phyloP scores from a whole-genome alignment of 805 yeast species.

The Metschnikowia baotianmanensis region DNA sequence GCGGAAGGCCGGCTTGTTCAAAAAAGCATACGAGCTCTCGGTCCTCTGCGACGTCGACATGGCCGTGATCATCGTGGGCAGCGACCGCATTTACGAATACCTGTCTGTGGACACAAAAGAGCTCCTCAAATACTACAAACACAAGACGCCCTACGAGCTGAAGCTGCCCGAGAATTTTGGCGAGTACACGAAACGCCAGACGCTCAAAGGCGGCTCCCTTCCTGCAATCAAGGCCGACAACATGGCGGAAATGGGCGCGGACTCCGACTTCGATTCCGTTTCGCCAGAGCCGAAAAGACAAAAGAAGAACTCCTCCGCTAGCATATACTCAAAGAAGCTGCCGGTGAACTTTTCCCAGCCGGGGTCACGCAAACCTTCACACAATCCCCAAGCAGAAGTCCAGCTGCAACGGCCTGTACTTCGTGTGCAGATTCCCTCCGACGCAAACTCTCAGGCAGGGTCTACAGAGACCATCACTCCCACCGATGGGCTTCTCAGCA shows the following conservation, averaged over 20 bases:
- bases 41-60: constrained; percentile 91
- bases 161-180: constrained; percentile 71
- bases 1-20: constrained; percentile 90
- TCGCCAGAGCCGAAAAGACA: constrained; percentile 35
- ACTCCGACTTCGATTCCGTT: constrained; percentile 36
- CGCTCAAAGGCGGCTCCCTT: constrained; percentile 19
- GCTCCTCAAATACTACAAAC: constrained; percentile 24
- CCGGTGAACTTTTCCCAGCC: constrained; percentile 11
- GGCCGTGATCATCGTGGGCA: constrained; percentile 81
- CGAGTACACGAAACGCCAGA: constrained; percentile 44
- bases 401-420: constrained; percentile 51
- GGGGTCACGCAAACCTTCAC: constrained; percentile 1
- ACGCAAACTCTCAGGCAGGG: constrained; percentile 32
- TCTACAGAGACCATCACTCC: constrained; percentile 49
- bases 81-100: constrained; percentile 81
- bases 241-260: constrained; percentile 17
- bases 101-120: constrained; percentile 61
- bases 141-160: constrained; percentile 47
- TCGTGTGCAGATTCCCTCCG: constrained; percentile 64
- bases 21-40: constrained; percentile 81
- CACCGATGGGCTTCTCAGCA: constrained; percentile 23
- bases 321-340: constrained; percentile 15
- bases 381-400: constrained; percentile 10
- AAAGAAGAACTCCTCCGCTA: constrained; percentile 11
- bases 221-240: constrained; percentile 24